Evolutionary conservation across 768 basidiomycete species (phyloP).

Genomic region (Holtermannia corniformis): DNA sequence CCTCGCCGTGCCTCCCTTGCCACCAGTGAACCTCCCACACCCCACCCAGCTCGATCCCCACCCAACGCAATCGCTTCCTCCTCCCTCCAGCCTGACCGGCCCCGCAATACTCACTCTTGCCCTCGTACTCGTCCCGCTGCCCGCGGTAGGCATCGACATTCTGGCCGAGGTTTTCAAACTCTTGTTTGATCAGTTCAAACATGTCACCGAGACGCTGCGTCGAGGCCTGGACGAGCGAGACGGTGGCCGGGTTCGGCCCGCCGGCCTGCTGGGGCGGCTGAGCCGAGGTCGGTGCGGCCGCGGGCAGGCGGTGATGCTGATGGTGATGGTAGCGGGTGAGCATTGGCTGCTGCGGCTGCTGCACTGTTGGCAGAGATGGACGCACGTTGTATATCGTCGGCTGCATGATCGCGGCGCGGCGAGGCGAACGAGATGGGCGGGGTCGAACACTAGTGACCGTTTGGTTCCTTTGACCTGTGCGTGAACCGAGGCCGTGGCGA

Average conservation of each 20-base stretch:
- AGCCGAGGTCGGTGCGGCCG: constrained; percentile 5
- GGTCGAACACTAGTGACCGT: no score
- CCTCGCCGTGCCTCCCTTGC: no score
- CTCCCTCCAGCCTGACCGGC: background rate
- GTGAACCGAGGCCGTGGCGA: no score
- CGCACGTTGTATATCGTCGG: background rate
- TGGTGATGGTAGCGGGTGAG: background rate
- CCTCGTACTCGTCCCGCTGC: constrained; percentile 83
- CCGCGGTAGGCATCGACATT: constrained; percentile 60
- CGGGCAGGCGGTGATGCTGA: constrained; percentile 21
- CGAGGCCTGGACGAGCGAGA: background rate
- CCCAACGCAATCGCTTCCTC: background rate
- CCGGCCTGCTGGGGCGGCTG: constrained; percentile 8
- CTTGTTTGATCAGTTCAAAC: constrained; percentile 69
- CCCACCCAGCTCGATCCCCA: background rate
- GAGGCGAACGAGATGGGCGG: no score
- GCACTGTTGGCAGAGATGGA: background rate
- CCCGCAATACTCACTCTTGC: constrained; percentile 56
- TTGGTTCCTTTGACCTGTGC: no score
- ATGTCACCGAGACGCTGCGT: constrained; percentile 56
- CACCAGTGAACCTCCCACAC: background rate
- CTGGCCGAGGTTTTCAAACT: constrained; percentile 65
- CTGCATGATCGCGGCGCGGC: background rate
- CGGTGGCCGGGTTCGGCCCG: background rate
- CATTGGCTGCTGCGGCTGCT: no score